These are phyloP conservation scores for Scorias spongiosa DNA, from an alignment of 2,329 filamentous ascomycete genomes.

Conservation along the genomic window DNA sequence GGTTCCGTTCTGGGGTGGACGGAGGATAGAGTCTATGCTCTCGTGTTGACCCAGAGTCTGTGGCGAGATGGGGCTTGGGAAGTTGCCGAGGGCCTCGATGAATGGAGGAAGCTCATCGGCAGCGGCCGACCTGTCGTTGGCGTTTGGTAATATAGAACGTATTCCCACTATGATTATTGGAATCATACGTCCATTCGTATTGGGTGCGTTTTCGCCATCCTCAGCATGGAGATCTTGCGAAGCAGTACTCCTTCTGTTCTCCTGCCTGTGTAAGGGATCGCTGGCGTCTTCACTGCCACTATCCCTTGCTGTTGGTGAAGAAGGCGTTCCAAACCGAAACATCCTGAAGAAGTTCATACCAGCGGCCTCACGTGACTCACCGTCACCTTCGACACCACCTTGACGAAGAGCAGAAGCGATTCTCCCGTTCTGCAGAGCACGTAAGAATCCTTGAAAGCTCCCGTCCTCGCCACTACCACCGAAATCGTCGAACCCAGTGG, in stretches of 20 bases:
- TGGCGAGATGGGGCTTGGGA: conserved; percentile 24
- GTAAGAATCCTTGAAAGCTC: conserved; percentile 47
- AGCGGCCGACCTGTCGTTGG: conserved; percentile 21
- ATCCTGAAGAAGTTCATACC: conserved; percentile 53
- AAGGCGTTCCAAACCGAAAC: conserved; percentile 46
- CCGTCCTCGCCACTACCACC: conserved; percentile 39
- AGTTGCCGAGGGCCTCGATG: conserved; percentile 35
- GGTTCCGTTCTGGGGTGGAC: conserved; percentile 39
- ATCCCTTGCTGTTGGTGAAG: conserved; percentile 19
- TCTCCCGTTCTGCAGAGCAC: conserved; percentile 45
- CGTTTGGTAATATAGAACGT: conserved; percentile 43
- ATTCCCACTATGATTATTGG: conserved; percentile 58
- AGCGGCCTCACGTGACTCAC: conserved; percentile 21
- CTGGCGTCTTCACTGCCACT: neutral
- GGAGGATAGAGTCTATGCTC: conserved; percentile 34
- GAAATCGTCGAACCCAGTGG: conserved; percentile 14
- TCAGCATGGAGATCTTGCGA: conserved; percentile 6
- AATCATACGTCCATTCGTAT: conserved; percentile 41
- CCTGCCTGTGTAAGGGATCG: neutral
- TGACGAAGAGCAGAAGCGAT: conserved; percentile 41
- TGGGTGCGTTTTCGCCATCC: conserved; percentile 20
- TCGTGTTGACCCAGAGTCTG: conserved; percentile 26
- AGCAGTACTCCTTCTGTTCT: neutral
- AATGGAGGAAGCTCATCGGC: conserved; percentile 34
- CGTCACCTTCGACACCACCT: conserved; percentile 25